These are phyloP conservation scores for Chlamydomonas eustigma DNA, from an alignment of 139 green algal species.

Conservation along the genomic window DNA sequence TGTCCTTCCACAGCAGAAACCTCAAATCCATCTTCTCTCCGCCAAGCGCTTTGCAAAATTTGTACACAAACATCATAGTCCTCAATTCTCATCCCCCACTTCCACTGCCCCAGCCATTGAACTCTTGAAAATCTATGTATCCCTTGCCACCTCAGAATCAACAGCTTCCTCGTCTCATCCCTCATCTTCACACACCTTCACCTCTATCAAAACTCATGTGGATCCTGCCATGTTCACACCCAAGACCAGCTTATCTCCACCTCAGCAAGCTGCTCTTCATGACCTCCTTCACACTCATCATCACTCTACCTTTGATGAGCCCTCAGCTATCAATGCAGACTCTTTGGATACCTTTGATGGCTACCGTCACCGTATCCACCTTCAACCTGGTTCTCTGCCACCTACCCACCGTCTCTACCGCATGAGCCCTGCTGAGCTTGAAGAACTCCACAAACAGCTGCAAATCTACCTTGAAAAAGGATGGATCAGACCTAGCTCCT, in stretches of 20 bases:
- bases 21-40: background rate
- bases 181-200: background rate
- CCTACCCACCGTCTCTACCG: conserved; percentile 5
- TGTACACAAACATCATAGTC: background rate
- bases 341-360: background rate
- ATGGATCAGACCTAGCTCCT: conserved; percentile 14
- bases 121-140: background rate
- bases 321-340: background rate
- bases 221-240: background rate
- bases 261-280: background rate
- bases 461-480: conserved; percentile 19
- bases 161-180: background rate
- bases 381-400: background rate
- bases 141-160: background rate
- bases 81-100: no score
- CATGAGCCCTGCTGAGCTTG: conserved; percentile 17
- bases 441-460: conserved; percentile 22
- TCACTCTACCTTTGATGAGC: background rate
- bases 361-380: background rate
- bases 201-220: no score
- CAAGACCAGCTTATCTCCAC: background rate
- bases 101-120: no score
- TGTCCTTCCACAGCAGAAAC: background rate
- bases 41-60: background rate
- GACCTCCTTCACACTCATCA: background rate